Evolutionary conservation across 176 grass and related monocot species (phyloP).

Genomic region (Hordeum marinum): DNA sequence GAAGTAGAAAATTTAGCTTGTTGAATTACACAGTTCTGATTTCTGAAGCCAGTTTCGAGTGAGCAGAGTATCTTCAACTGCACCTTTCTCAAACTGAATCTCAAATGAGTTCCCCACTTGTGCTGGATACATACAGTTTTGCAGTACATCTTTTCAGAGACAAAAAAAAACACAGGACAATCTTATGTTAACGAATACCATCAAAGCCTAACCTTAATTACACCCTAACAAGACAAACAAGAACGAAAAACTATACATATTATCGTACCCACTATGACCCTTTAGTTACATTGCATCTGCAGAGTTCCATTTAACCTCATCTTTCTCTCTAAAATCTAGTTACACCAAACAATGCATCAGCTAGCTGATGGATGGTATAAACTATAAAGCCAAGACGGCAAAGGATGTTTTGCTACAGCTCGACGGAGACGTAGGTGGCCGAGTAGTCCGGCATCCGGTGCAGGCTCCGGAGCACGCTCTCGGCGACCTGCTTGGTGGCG

Average conservation of each 20-base stretch:
- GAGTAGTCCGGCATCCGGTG: slow-evolving; percentile 65
- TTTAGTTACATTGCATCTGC: slow-evolving; percentile 6
- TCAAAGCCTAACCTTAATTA: not conserved
- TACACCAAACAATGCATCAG: slow-evolving; percentile 25
- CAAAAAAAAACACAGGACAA: not conserved
- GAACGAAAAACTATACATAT: not conserved
- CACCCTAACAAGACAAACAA: not conserved
- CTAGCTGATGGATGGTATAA: not conserved
- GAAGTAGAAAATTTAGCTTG: too few relatives aligned
- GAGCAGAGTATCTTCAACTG: not conserved
- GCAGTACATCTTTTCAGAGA: not conserved
- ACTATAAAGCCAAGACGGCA: not conserved
- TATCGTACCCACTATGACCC: slow-evolving; percentile 1
- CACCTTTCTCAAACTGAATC: not conserved
- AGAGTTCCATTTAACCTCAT: not conserved
- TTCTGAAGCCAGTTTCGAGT: not conserved
- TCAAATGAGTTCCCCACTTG: not conserved
- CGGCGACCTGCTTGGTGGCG: slow-evolving; percentile 58
- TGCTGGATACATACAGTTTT: not conserved
- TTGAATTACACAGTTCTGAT: too few relatives aligned
- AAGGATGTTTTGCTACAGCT: slow-evolving; percentile 14
- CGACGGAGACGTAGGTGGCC: slow-evolving; percentile 40
- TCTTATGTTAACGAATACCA: not conserved
- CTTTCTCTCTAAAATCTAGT: not conserved
- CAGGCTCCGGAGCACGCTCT: slow-evolving; percentile 76